Percentiles rank a stretch among this genome's conserved stretches.
These are phyloP conservation scores for Neonectria ditissima DNA, from an alignment of 2,329 filamentous ascomycete genomes.

Conservation along the genomic window DNA sequence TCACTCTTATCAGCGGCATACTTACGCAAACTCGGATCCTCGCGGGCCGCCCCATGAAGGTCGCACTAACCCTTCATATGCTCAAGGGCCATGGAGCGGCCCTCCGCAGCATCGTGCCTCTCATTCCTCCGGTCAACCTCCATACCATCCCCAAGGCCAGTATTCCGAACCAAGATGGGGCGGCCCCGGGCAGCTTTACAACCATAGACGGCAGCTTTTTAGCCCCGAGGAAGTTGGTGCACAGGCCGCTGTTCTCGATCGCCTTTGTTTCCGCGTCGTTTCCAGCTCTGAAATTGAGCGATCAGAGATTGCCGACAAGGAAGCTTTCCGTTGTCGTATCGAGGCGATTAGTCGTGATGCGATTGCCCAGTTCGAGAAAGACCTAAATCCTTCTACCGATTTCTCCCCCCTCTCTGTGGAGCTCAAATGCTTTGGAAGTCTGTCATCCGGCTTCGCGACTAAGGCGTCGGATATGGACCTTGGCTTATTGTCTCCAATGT, in stretches of 20 bases:
- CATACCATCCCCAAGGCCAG: constrained; percentile 19
- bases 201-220: constrained; percentile 45
- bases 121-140: constrained; percentile 16
- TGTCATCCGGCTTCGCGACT: constrained; percentile 87
- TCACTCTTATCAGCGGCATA: constrained; percentile 40
- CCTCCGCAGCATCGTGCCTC: constrained; percentile 41
- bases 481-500: constrained; percentile 76
- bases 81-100: constrained; percentile 38
- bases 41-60: constrained; percentile 28
- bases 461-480: constrained; percentile 93
- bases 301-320: constrained; percentile 76
- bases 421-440: constrained; percentile 83
- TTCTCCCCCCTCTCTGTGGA: constrained; percentile 70
- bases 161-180: constrained; percentile 27
- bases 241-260: constrained; percentile 63
- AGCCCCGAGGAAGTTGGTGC: constrained; percentile 59
- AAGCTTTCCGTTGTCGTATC: constrained; percentile 74
- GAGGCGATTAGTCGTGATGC: constrained; percentile 73
- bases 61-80: constrained; percentile 31
- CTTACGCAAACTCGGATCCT: constrained; percentile 39
- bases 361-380: constrained; percentile 64
- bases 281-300: constrained; percentile 71
- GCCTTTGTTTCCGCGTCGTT: constrained; percentile 59
- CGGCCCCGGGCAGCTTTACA: constrained; percentile 35
- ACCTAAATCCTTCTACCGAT: constrained; percentile 52